Evolutionary conservation across 352 stramenopile species (phyloP).

Genomic region (Globisporangium acanthophoron): DNA sequence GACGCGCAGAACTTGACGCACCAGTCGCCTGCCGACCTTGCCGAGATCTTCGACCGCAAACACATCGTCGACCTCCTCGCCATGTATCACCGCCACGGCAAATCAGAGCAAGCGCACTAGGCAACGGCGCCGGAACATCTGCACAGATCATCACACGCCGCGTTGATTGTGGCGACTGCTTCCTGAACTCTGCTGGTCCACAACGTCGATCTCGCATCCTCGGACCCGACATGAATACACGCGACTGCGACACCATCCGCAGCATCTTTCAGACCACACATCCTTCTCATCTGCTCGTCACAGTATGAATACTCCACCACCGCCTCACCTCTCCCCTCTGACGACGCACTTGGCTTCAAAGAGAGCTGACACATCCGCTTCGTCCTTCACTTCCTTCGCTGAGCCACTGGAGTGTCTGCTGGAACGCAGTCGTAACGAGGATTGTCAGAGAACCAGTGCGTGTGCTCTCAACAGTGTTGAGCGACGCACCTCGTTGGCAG

Average conservation of each 20-base stretch:
- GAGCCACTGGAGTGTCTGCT: not conserved
- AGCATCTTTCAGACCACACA: not conserved
- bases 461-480: not conserved
- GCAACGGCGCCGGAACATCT: not conserved
- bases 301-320: not conserved
- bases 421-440: not conserved
- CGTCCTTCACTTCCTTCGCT: constrained; percentile 5
- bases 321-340: constrained; percentile 36
- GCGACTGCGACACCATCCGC: not conserved
- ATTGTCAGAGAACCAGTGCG: not conserved
- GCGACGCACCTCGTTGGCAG: not conserved
- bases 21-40: constrained; percentile 31
- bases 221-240: constrained; percentile 8
- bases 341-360: constrained; percentile 51
- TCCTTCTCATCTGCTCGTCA: too few relatives aligned
- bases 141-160: not conserved
- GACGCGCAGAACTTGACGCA: constrained; percentile 22
- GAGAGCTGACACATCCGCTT: not conserved
- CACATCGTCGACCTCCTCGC: constrained; percentile 22
- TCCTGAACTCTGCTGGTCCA: constrained; percentile 1
- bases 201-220: constrained; percentile 2
- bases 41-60: constrained; percentile 37
- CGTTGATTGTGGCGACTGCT: not conserved
- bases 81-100: not conserved
- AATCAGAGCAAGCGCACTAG: constrained; percentile 1